Base-by-base conservation (phyloP, 345 rosid genomes). In the Punica granatum region DNA sequence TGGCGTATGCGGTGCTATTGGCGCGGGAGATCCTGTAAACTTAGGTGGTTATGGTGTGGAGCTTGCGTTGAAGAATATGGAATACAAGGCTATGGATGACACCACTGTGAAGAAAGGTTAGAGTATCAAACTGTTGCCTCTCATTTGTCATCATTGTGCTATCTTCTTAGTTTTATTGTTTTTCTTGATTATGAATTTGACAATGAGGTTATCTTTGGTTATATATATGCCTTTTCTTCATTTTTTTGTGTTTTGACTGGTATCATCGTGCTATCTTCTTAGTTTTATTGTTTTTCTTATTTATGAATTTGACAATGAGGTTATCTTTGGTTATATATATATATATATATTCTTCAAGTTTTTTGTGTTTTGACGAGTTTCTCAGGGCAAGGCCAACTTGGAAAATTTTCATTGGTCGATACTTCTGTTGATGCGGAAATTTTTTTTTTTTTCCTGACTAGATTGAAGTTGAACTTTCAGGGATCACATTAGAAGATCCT, bases 41-140 rank as follows among this genome's bases (percentile, higher is more conserved):
- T 87, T 92, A 82, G 99, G 93, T 74, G 99, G 99, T 67, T 94
- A 92, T 79, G 98, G 99, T 58, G 97, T 92, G 39, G 99, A 94
- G 79, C 99, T 94, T 78, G 99, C 99, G 71, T 54, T 94, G 81
- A 94, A 94, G 84, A 94, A 92, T 78, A 94, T 94, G 99, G 98
- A 94, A 78, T 94, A 94, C 70, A 94, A 94, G 73, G 99, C 99
- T 43, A 92, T 94, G 86, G 99, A 94, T 82, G 99, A 94, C 74
- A 89, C 87, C 78, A 77, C 89, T 13, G 75, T 94, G 76, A 92
- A 88, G 84, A 90, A 91, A 85, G 99, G 99, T 92, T 36, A 46
- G 69, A 37, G 32, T 9, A 63, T 26, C 32, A 39, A 23, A 21
- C 15, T 63, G 8, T 56, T 12, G 15, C 61, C 19, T 3, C 28